Percentiles rank a stretch among this genome's conserved stretches.
These are phyloP conservation scores for Yarrowia sp. DNA, from an alignment of 805 yeast species.

Conservation along the genomic window DNA sequence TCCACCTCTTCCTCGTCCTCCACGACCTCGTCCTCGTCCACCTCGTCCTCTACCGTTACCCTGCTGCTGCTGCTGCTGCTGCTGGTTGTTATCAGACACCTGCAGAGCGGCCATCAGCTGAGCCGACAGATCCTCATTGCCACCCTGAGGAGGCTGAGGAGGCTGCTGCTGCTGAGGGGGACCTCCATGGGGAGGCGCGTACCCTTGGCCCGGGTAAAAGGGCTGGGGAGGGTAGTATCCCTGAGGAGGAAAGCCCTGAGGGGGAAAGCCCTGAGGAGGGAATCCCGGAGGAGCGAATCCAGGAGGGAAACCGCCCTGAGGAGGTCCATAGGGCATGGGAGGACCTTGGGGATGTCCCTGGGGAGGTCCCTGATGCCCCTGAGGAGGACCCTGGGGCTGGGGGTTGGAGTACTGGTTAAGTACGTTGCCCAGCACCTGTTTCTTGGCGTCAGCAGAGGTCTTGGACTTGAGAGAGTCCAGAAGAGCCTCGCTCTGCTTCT, in stretches of 20 bases:
- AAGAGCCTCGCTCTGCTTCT: constrained; percentile 24
- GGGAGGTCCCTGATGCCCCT: constrained; percentile 14
- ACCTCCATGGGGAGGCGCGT: background rate
- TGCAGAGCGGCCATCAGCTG: constrained; percentile 34
- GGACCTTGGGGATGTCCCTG: constrained; percentile 16
- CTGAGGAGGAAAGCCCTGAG: constrained; percentile 14
- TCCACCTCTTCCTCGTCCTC: constrained; percentile 28
- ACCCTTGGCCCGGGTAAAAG: constrained; percentile 19
- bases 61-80: constrained; percentile 18
- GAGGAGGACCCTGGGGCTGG: constrained; percentile 18
- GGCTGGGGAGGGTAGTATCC: constrained; percentile 26
- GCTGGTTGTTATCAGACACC: constrained; percentile 26
- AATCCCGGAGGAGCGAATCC: constrained; percentile 21
- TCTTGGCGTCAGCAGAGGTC: constrained; percentile 16
- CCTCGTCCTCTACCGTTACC: constrained; percentile 33
- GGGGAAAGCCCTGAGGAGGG: constrained; percentile 27
- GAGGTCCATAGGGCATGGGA: constrained; percentile 1
- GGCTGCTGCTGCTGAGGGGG: background rate
- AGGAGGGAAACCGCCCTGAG: constrained; percentile 21
- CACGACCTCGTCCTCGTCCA: constrained; percentile 29
- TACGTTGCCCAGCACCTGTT: constrained; percentile 22
- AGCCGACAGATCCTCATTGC: constrained; percentile 31
- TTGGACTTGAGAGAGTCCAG: constrained; percentile 24
- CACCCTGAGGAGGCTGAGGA: background rate
- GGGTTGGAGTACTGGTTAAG: constrained; percentile 26